Conservation (phyloP, 305 asterid genomes). For the Plantago coronopus region DNA sequence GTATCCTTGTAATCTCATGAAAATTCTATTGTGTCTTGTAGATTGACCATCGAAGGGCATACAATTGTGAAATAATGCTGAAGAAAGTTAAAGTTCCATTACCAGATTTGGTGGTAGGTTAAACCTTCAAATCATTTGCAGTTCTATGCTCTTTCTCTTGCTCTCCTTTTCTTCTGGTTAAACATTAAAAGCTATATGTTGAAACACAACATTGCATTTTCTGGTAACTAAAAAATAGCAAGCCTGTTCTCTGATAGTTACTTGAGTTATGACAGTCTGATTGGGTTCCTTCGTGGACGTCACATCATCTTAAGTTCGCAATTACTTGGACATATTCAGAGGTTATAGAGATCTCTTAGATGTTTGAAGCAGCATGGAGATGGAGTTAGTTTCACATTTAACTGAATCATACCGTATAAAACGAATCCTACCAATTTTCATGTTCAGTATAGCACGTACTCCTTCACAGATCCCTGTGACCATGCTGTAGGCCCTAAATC, state of each 20-base stretch:
- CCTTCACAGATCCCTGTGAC: background rate
- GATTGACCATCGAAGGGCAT: constrained; percentile 85
- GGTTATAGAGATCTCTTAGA: background rate
- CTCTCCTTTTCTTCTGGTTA: constrained; percentile 1
- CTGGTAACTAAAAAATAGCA: background rate
- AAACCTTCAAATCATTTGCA: constrained; percentile 8
- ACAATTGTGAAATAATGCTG: constrained; percentile 92
- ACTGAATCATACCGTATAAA: background rate
- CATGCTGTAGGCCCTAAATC: background rate
- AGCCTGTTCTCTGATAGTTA: background rate
- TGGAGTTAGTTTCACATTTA: background rate
- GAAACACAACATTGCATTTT: background rate
- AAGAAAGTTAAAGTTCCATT: constrained; percentile 86
- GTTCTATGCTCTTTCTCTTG: background rate
- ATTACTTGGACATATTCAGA: background rate
- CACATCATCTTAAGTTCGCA: background rate
- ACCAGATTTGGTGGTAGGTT: constrained; percentile 72
- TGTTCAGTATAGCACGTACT: too few species aligned
- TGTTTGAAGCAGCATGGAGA: background rate
- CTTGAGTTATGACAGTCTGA: too few species aligned
- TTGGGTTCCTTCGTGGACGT: background rate
- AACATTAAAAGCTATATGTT: background rate
- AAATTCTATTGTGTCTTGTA: constrained; percentile 31
- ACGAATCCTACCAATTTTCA: background rate
- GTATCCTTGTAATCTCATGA: constrained; percentile 15